Evolutionary conservation across 176 grass and related monocot species (phyloP), one percentile per base, ranked within the genome.

Genomic region (Saccharum spontaneum): DNA sequence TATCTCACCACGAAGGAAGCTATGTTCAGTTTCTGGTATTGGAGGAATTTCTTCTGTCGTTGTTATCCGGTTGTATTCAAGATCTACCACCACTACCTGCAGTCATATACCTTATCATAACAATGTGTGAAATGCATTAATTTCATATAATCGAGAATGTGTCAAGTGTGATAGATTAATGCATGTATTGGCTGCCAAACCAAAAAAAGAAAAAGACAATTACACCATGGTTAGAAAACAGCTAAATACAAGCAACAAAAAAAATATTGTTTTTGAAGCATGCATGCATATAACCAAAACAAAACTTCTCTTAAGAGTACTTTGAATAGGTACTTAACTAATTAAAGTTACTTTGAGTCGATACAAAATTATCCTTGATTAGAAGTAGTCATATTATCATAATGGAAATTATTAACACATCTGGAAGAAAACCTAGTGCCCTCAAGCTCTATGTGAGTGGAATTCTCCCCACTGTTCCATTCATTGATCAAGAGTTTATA

Each of bases 41-140:
- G 84, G 86, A 85, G 97, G 97, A 80, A 99, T 96, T 78, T 99
- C 97, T 89, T 99, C 97, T 2, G 97, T 67, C 6, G 86, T 99
- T 4, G 91, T 99, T 78, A 99, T 96, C 73, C 88, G 84, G 70
- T 99, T 99, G 85, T 99, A 96, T 76, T 99, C 94, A 14, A 99
- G 91, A 88, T 99, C 97, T 78, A 99, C 97, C 78, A 99, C 97
- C 66, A 99, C 91, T 49, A 99, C 97, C 97, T 99, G 87, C 65
- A 91, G 79, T 79, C 62, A 40, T 65, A 88, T 79, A 40, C 10
- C 80, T 48, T 75, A 86, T 44, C 11, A 73, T 79, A 49, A 77
- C 60, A 87, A 50, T 76, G 40, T 11, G 34, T 67, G 26, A 16
- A 28, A 75, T 52, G 8, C 38, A 65, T 77, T 33, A 70, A 57